Evolutionary conservation across 2,329 filamentous ascomycete species (phyloP).

Genomic region (Septoria linicola): DNA sequence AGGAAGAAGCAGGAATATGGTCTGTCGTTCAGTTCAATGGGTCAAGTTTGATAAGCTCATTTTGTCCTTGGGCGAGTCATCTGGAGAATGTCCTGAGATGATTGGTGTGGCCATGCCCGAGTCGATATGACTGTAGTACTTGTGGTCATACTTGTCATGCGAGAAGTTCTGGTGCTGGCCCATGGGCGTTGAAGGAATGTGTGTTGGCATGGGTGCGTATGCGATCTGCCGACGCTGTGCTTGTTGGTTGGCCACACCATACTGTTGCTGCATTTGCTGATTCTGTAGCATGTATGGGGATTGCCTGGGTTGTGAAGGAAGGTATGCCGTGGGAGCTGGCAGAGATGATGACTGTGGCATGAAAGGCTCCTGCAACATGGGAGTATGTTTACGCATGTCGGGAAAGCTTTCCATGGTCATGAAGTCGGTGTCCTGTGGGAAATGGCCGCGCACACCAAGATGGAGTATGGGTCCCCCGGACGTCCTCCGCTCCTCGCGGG

Average conservation of each 20-base stretch:
- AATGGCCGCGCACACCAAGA: slow-evolving; percentile 39
- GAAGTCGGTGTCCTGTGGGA: slow-evolving; percentile 36
- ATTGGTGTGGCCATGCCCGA: slow-evolving; percentile 33
- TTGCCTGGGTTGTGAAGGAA: slow-evolving; percentile 31
- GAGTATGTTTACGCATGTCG: slow-evolving; percentile 32
- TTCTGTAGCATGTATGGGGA: slow-evolving; percentile 28
- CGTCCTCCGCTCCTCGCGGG: slow-evolving; percentile 33
- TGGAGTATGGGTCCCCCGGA: slow-evolving; percentile 38
- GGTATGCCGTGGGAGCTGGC: slow-evolving; percentile 27
- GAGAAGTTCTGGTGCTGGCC: slow-evolving; percentile 12
- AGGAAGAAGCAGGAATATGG: slow-evolving; percentile 11
- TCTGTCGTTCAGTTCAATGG: slow-evolving; percentile 27
- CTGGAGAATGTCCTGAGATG: slow-evolving; percentile 30
- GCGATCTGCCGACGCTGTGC: slow-evolving; percentile 26
- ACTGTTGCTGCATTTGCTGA: slow-evolving; percentile 28
- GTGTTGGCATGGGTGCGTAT: slow-evolving; percentile 22
- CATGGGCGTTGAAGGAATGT: slow-evolving; percentile 23
- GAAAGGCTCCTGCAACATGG: slow-evolving; percentile 40
- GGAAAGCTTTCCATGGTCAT: slow-evolving; percentile 35
- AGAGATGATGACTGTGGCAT: slow-evolving; percentile 33
- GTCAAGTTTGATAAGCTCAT: slow-evolving; percentile 42
- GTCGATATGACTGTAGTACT: slow-evolving; percentile 28
- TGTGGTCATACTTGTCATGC: slow-evolving; percentile 26
- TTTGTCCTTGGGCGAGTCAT: slow-evolving; percentile 40
- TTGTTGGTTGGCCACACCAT: slow-evolving; percentile 9